Conservation (phyloP, 2,329 filamentous ascomycete genomes). For the Paraphaeosphaeria minitans region DNA sequence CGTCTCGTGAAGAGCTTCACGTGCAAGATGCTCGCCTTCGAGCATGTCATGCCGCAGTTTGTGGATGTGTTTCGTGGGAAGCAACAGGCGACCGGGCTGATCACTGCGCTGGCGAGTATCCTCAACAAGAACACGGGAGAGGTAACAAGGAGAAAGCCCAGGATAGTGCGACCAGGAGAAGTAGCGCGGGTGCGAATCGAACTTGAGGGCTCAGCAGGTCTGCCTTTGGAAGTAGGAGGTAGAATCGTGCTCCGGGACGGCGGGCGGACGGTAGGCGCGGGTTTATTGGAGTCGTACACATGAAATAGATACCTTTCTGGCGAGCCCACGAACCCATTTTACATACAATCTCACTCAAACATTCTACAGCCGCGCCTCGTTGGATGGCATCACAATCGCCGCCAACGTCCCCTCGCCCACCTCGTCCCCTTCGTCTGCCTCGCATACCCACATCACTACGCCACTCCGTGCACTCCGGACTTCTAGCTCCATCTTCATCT, state of each 20-base stretch:
- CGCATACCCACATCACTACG: constrained; percentile 56
- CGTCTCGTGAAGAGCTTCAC: constrained; percentile 74
- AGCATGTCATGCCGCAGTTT: constrained; percentile 84
- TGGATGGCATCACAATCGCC: constrained; percentile 51
- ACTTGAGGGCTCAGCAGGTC: constrained; percentile 59
- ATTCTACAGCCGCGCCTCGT: constrained; percentile 19
- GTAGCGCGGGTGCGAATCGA: constrained; percentile 80
- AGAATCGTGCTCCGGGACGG: constrained; percentile 80
- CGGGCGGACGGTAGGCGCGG: constrained; percentile 86
- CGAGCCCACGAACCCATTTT: too few relatives aligned
- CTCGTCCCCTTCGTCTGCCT: constrained; percentile 61
- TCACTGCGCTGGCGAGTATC: constrained; percentile 72
- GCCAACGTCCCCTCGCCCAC: constrained; percentile 62
- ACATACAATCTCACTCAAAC: too few relatives aligned
- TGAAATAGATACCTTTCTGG: not conserved
- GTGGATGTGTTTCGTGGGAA: constrained; percentile 88
- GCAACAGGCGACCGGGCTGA: constrained; percentile 76
- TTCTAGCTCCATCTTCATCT: constrained; percentile 75
- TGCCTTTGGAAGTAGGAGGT: constrained; percentile 80
- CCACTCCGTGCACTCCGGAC: constrained; percentile 58
- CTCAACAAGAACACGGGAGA: constrained; percentile 80
- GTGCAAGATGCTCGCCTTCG: constrained; percentile 85
- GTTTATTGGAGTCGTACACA: constrained; percentile 67
- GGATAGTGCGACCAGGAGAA: constrained; percentile 77
- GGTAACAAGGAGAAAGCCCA: constrained; percentile 81